Evolutionary conservation across 2,329 filamentous ascomycete genomes (phyloP), one percentile per base, ranked within the genome.

Genomic region (Calonectria leucothoes): DNA sequence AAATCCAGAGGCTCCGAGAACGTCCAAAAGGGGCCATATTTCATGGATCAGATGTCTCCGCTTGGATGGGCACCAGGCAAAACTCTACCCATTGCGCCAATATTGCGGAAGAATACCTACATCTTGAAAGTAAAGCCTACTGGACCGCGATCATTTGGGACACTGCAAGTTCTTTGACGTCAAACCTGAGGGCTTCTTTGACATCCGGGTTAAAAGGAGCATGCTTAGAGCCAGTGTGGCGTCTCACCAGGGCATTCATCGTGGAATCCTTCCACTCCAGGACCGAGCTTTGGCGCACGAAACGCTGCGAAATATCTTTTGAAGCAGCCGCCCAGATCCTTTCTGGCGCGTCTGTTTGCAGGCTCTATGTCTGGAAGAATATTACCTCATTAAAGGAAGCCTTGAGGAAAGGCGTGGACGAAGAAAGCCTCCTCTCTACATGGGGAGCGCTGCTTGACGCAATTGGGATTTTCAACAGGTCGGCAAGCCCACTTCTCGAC

Each of bases 121-220:
- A 79, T 7, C 78, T 82, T 1, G 85, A 87, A 73, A 86, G 82
- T 66, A 84, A 81, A 14, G 83, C 82, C 0, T 86, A 86, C 70
- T 87, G 85, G 85, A 83, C 83, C 0, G 85, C 85, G 3, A 69
- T 87, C 10, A 85, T 83, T 0, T 86, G 86, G 35, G 85, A 87
- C 45, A 87, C 85, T 0, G 86, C 84, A 0, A 83, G 82, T 0
- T 86, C 85, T 1, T 69, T 87, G 5, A 86, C 84, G 0, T 79
- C 86, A n/a, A 86, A 86, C 33, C 84, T 82, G 10, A 80, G 84
- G 10, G 82, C 85, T 0, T 72, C 85, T 1, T 80, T 86, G 4
- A 85, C 84, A 0, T 85, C 85, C 1, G 85, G 85, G 0, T 74
- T 86, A 0, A 82, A 82, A 42, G 81, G 82, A 0, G 83, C 82